Evolutionary conservation across 225 moss, liverwort and hornwort genomes (phyloP), one percentile per base, ranked within the genome.

Genomic region (Thuidium tamariscinum): DNA sequence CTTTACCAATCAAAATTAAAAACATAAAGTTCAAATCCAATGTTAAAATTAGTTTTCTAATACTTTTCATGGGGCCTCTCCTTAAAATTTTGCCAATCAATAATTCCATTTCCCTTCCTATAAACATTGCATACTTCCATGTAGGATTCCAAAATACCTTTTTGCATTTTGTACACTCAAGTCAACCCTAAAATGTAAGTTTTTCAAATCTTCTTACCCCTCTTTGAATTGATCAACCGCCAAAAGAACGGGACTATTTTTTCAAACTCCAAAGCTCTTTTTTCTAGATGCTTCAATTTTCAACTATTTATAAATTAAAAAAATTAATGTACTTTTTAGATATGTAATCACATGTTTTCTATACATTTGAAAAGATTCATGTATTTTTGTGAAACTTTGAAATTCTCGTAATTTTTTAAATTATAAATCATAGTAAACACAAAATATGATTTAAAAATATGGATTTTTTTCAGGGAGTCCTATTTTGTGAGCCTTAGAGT

Each of bases 141-240:
- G 0, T 5, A 29, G 4, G 46, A 29, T 44, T 10, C 1, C 0
- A 0, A 1, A 46, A 44, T n/a, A n/a, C n/a, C n/a, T n/a, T n/a
- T n/a, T n/a, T n/a, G n/a, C n/a, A 23, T 30, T 48, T 48, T 46
- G 11, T 30, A 30, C 0, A 10, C 0, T 6, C 1, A 46, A 72
- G 3, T 17, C 2, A 30, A 9, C 3, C 42, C 1, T 5, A 3
- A n/a, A 1, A 70, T 9, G 9, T 1, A 25, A 69, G 41, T 25
- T 41, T 41, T 14, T 26, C 0, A 70, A 0, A 13, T 42, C 13
- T 39, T 39, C 2, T 16, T 26, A 26, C 42, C 15, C 41, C 25
- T 69, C 16, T 4, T 15, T 42, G 4, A 41, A 14, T 0, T 12
- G 1, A 41, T 42, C 9, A 70, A 44, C 27, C 44, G 3, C 44